Conservation (phyloP, 2,329 filamentous ascomycete genomes). For the Tricladium varicosporioides region DNA sequence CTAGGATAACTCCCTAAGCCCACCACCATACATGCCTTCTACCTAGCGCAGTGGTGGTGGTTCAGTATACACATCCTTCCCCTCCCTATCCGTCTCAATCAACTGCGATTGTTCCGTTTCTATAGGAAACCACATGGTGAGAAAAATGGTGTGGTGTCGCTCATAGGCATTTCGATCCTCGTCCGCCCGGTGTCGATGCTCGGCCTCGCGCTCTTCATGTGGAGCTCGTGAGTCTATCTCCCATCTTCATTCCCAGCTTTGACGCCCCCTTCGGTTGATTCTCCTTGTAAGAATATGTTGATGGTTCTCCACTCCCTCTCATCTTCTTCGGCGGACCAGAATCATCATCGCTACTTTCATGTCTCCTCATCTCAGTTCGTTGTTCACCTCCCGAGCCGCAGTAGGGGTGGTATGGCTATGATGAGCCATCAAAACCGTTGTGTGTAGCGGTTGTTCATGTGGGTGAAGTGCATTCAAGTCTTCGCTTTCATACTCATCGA, state of each 20-base stretch:
- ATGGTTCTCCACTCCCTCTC: too few relatives aligned
- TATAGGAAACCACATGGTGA: constrained; percentile 49
- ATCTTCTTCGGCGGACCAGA: too few relatives aligned
- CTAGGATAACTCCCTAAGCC: constrained; percentile 1
- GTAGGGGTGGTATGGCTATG: too few relatives aligned
- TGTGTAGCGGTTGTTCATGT: constrained; percentile 16
- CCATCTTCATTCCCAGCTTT: constrained; percentile 53
- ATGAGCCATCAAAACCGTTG: constrained; percentile 22
- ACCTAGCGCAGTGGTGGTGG: constrained; percentile 40
- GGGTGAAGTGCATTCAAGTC: constrained; percentile 11
- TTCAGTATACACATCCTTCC: constrained; percentile 57
- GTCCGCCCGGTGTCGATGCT: constrained; percentile 45
- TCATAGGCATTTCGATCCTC: constrained; percentile 51
- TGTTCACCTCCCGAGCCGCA: too few relatives aligned
- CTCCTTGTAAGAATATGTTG: too few relatives aligned
- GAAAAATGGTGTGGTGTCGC: constrained; percentile 48
- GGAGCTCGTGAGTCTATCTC: constrained; percentile 56
- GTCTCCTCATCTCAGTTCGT: constrained; percentile 22
- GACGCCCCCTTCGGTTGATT: constrained; percentile 32
- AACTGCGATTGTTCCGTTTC: constrained; percentile 55
- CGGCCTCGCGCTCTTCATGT: constrained; percentile 52
- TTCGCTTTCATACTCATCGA: constrained; percentile 6
- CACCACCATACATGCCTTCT: constrained; percentile 28
- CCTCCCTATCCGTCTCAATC: constrained; percentile 51
- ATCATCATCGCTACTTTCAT: constrained; percentile 47